phyloP scores from a whole-genome alignment of 2,329 filamentous ascomycete genomes.

The Esteya vermicola region DNA sequence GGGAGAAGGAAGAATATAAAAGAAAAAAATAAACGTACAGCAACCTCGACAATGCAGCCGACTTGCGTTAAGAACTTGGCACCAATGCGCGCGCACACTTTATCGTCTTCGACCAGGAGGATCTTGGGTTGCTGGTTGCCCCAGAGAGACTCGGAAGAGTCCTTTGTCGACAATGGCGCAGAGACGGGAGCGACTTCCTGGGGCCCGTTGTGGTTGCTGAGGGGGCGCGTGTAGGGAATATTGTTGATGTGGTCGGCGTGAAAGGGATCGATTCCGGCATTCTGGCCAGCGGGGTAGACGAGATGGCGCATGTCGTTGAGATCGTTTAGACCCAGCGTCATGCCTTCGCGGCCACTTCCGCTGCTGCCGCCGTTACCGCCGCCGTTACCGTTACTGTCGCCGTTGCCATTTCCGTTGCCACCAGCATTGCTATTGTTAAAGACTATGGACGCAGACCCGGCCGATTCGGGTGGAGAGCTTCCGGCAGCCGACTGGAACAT shows the following conservation, averaged over 20 bases:
- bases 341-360: too few relatives aligned
- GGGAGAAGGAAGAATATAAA: neutral
- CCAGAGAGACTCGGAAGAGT: conserved; percentile 34
- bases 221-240: conserved; percentile 70
- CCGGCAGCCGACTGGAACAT: conserved; percentile 29
- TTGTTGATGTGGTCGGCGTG: conserved; percentile 90
- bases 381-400: too few relatives aligned
- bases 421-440: conserved; percentile 32
- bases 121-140: conserved; percentile 58
- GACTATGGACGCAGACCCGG: conserved; percentile 34
- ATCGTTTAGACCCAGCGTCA: conserved; percentile 31
- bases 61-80: conserved; percentile 52
- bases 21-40: conserved; percentile 27
- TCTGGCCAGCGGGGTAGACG: conserved; percentile 84
- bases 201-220: conserved; percentile 38
- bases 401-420: too few relatives aligned
- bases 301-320: conserved; percentile 47
- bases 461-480: conserved; percentile 36
- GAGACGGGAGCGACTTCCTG: conserved; percentile 27
- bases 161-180: conserved; percentile 19
- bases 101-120: conserved; percentile 75
- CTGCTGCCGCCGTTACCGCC: too few relatives aligned
- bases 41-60: conserved; percentile 53
- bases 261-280: conserved; percentile 87
- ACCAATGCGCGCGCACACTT: conserved; percentile 52